Evolutionary conservation across 345 rosid species (phyloP).

Genomic region (Dipteronia dyeriana): DNA sequence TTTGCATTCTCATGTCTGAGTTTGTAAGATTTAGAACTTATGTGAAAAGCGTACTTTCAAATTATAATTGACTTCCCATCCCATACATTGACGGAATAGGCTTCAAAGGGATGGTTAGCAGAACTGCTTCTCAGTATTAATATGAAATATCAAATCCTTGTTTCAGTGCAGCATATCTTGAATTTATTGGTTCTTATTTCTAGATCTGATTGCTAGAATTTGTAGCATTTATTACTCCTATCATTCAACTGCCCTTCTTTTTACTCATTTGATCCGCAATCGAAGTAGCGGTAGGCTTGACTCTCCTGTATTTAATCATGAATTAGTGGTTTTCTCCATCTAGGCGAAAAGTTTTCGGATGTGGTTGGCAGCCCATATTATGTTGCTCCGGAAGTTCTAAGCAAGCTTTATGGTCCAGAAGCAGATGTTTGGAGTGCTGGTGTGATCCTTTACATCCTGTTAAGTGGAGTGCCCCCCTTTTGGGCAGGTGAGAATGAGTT

Average conservation of each 20-base stretch:
- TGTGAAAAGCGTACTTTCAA: neutral
- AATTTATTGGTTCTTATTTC: neutral
- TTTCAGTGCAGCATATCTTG: neutral
- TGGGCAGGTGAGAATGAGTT: conserved; percentile 71
- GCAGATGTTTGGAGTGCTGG: conserved; percentile 98
- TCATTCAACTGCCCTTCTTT: neutral
- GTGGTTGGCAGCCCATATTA: conserved; percentile 95
- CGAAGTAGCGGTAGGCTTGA: neutral
- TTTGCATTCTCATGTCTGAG: neutral
- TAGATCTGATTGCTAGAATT: neutral
- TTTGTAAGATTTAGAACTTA: conserved; percentile 2
- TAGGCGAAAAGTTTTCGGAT: conserved; percentile 75
- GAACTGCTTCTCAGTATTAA: neutral
- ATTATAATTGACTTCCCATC: neutral
- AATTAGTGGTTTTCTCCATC: conserved; percentile 1
- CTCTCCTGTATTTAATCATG: neutral
- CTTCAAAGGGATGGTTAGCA: conserved; percentile 4
- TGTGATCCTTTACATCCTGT: conserved; percentile 76
- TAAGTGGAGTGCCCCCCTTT: conserved; percentile 94
- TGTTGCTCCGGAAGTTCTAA: conserved; percentile 88
- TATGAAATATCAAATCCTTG: neutral
- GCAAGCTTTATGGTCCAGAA: conserved; percentile 80
- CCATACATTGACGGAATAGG: neutral
- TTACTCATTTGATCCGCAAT: conserved; percentile 3
- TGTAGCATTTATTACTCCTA: conserved; percentile 10